phyloP scores from a whole-genome alignment of 1,284 basidiomycete species.

The Tausonia pullulans region DNA sequence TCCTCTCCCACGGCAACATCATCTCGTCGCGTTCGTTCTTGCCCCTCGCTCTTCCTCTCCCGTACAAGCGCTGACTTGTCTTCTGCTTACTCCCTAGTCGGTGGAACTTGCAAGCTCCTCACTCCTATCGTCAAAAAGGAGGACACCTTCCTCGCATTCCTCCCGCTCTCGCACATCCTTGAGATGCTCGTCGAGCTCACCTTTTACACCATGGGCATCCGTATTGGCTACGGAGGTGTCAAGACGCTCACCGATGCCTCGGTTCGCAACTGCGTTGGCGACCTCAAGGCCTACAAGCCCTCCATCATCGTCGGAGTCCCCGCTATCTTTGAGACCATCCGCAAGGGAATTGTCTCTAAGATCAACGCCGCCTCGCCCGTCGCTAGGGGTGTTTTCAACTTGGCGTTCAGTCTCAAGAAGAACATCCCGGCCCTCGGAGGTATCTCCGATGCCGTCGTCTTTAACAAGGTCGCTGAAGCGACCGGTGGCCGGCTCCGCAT shows the following conservation, averaged over 20 bases:
- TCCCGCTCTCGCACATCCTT: slow-evolving; percentile 62
- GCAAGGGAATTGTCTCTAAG: slow-evolving; percentile 80
- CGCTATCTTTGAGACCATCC: slow-evolving; percentile 60
- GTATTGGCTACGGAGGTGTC: slow-evolving; percentile 66
- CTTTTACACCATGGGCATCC: slow-evolving; percentile 9
- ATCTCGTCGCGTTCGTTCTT: slow-evolving; percentile 47
- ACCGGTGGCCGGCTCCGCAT: slow-evolving; percentile 75
- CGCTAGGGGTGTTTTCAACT: slow-evolving; percentile 36
- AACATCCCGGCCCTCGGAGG: slow-evolving; percentile 51
- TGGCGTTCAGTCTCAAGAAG: slow-evolving; percentile 56
- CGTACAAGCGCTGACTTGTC: neutral
- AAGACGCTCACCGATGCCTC: slow-evolving; percentile 84
- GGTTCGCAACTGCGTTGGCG: slow-evolving; percentile 75
- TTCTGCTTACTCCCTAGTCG: slow-evolving; percentile 36
- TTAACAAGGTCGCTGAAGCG: slow-evolving; percentile 55
- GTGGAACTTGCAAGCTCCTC: slow-evolving; percentile 56
- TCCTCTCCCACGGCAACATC: slow-evolving; percentile 76
- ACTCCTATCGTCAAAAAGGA: slow-evolving; percentile 54
- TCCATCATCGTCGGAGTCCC: slow-evolving; percentile 80
- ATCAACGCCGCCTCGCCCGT: slow-evolving; percentile 39
- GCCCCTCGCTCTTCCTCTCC: slow-evolving; percentile 3
- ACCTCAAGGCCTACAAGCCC: slow-evolving; percentile 66
- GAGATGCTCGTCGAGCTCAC: slow-evolving; percentile 33
- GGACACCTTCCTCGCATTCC: slow-evolving; percentile 70
- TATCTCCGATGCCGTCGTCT: slow-evolving; percentile 59